Evolutionary conservation across 306 rosid genomes (phyloP).

Genomic region (Gillenia trifoliata): DNA sequence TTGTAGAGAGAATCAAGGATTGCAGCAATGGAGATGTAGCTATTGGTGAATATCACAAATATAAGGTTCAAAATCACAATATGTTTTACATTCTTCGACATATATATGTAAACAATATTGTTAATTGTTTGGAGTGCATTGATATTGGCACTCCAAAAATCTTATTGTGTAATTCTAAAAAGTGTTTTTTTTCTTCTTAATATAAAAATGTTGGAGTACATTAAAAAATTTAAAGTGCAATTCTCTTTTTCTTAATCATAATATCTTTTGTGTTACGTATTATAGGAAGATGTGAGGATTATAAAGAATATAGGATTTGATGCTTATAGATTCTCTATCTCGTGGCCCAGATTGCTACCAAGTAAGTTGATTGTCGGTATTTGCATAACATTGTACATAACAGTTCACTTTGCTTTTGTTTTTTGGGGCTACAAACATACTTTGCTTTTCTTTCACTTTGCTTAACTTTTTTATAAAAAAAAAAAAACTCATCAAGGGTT

Average conservation of each 20-base stretch:
- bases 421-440: not conserved
- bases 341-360: constrained; percentile 76
- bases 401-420: not conserved
- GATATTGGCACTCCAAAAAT: too few species aligned
- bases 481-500: too few species aligned
- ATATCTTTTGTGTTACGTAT: not conserved
- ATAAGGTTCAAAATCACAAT: constrained; percentile 5
- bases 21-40: constrained; percentile 18
- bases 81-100: too few species aligned
- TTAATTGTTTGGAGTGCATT: too few species aligned
- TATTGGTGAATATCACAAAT: constrained; percentile 14
- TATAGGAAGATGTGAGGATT: constrained; percentile 1
- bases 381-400: not conserved
- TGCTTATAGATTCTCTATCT: constrained; percentile 64
- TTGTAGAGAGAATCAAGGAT: constrained; percentile 35
- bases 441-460: too few species aligned
- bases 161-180: too few species aligned
- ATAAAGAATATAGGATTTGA: constrained; percentile 50
- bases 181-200: too few species aligned
- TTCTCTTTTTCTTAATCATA: too few species aligned
- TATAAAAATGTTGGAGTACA: too few species aligned
- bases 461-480: not conserved
- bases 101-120: too few species aligned
- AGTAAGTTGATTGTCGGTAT: constrained; percentile 30
- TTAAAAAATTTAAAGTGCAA: too few species aligned